Base-by-base conservation (phyloP, 2,329 filamentous ascomycete genomes). In the Cladosporium colombiae region DNA sequence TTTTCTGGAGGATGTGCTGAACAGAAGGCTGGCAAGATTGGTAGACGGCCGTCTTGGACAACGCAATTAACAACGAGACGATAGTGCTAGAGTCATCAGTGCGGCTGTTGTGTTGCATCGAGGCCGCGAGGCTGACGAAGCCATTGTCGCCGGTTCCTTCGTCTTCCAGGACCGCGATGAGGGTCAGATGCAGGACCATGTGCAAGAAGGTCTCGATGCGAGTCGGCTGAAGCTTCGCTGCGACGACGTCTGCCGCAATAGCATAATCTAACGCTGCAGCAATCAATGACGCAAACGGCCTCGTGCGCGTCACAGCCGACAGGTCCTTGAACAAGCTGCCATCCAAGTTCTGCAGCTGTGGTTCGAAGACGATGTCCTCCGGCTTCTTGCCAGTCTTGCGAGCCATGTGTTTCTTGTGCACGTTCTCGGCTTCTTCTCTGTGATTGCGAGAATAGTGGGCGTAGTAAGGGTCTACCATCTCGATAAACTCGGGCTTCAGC, bases 381-480 rank as follows among this genome's bases (percentile, higher is more conserved):
- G 86, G 81, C 52, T 89, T 84, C 75, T 93, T 93, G 21, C 93
- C 93, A 0, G 90, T 92, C 79, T 91, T 93, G 80, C 93, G 93
- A 13, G 93, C 91, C 82, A 95, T 88, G 82, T 91, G 90, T 73
- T 90, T 89, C 72, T 90, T 92, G 80, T 95, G 97, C 3, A 93
- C 90, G 70, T 87, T 89, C 78, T 99, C 95, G 0, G 94, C 92
- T 77, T 99, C 95, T 75, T 99, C 95, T 60, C 95, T 88, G 77
- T 98, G 94, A 73, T 99, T 99, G 75, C 97, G 96, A 74, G 89
- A 96, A 78, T 97, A 99, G 75, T 98, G 93, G 7, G 93, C 91
- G 74, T 93, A 95, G 76, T 97, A 99, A 0, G 96, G 95, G 76
- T 99, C 96, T 60, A 99, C 88, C 56, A 96, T 86, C 71, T 94